These are phyloP conservation scores for Boletus subcaerulescens DNA, from an alignment of 768 basidiomycete species.

Conservation along the genomic window DNA sequence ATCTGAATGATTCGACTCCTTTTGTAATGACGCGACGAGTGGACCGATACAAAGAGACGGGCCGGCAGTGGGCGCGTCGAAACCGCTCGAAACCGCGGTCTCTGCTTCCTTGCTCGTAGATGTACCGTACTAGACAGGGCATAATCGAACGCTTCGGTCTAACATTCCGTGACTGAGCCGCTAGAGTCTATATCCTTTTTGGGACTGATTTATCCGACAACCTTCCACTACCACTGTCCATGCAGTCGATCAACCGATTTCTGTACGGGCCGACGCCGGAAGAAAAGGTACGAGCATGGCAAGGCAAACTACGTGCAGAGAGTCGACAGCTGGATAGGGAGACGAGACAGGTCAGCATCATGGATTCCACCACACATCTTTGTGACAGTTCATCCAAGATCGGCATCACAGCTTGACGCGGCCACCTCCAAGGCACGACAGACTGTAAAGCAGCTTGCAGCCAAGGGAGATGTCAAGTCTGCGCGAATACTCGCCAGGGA, in stretches of 20 bases:
- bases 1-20: no score
- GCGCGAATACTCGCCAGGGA: slow-evolving; percentile 91
- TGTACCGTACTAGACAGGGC: no score
- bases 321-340: slow-evolving; percentile 85
- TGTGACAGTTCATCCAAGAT: slow-evolving; percentile 11
- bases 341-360: slow-evolving; percentile 81
- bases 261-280: slow-evolving; percentile 96
- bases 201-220: slow-evolving; percentile 1
- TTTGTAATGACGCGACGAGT: no score
- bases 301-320: slow-evolving; percentile 79
- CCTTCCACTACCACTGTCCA: slow-evolving; percentile 28
- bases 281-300: slow-evolving; percentile 91
- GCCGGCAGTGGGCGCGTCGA: no score
- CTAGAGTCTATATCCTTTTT: slow-evolving; percentile 8
- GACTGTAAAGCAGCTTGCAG: slow-evolving; percentile 84
- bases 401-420: slow-evolving; percentile 60
- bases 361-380: slow-evolving; percentile 9
- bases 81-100: no score
- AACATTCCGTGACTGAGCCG: neutral
- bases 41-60: no score
- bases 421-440: slow-evolving; percentile 76
- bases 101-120: no score
- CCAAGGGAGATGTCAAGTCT: slow-evolving; percentile 88
- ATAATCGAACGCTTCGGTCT: no score
- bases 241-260: slow-evolving; percentile 90